Percentiles rank a stretch among this genome's conserved stretches.
These are phyloP conservation scores for Pyrenophora graminea DNA, from an alignment of 2,329 filamentous ascomycete genomes.

Conservation along the genomic window DNA sequence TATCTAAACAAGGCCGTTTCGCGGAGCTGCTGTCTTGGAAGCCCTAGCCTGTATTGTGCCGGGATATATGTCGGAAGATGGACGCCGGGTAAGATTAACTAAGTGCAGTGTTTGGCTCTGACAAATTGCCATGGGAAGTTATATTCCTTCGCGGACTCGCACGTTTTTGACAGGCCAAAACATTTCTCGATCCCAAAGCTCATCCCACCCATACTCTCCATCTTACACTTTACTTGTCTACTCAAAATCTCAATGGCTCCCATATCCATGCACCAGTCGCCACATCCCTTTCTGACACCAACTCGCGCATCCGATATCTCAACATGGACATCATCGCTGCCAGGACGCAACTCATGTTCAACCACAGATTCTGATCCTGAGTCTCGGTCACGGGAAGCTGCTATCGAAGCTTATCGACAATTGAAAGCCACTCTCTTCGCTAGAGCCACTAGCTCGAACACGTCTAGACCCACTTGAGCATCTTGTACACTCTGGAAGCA, in stretches of 20 bases:
- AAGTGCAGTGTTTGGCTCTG: slow-evolving; percentile 6
- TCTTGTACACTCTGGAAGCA: neutral
- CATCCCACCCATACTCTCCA: slow-evolving; percentile 23
- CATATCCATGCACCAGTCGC: slow-evolving; percentile 16
- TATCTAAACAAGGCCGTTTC: neutral
- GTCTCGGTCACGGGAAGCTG: slow-evolving; percentile 28
- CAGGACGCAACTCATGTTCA: slow-evolving; percentile 22
- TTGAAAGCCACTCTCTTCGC: slow-evolving; percentile 40
- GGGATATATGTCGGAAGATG: slow-evolving; percentile 5
- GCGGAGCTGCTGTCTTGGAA: slow-evolving; percentile 6
- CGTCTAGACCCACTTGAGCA: slow-evolving; percentile 3
- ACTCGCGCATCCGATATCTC: slow-evolving; percentile 37
- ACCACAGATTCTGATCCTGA: slow-evolving; percentile 19
- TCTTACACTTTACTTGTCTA: slow-evolving; percentile 26
- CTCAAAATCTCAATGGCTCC: slow-evolving; percentile 23
- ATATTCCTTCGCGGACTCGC: slow-evolving; percentile 15
- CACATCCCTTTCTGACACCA: slow-evolving; percentile 36
- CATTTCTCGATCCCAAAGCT: slow-evolving; percentile 18
- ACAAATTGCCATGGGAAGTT: slow-evolving; percentile 22
- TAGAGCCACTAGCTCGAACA: slow-evolving; percentile 36
- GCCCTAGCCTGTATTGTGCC: slow-evolving; percentile 2
- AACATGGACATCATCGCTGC: slow-evolving; percentile 38
- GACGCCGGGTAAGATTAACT: neutral
- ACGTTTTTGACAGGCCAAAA: slow-evolving; percentile 5
- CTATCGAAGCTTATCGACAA: slow-evolving; percentile 42